Percentiles rank a stretch among this genome's conserved stretches.
Evolutionary conservation across 2,329 filamentous ascomycete genomes (phyloP).

Genomic region (Trichoderma oligosporum): DNA sequence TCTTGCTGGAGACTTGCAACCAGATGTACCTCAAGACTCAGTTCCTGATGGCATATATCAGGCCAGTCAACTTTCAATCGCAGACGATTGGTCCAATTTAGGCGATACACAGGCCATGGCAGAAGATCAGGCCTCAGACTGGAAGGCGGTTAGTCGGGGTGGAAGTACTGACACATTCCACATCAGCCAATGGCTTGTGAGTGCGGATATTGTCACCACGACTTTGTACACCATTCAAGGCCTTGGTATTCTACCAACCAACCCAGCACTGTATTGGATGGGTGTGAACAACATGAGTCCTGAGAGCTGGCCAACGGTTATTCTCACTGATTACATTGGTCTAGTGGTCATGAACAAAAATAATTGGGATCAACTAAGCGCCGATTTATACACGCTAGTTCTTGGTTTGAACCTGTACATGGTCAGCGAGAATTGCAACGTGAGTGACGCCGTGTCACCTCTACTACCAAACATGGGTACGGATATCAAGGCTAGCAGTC

Average conservation of each 20-base stretch:
- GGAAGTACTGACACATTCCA: constrained; percentile 27
- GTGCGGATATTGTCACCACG: constrained; percentile 27
- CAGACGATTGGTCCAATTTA: constrained; percentile 33
- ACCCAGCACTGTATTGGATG: constrained; percentile 36
- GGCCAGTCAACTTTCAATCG: constrained; percentile 23
- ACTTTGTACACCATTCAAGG: constrained; percentile 28
- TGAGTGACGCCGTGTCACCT: constrained; percentile 24
- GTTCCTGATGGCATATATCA: constrained; percentile 32
- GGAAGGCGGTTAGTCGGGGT: constrained; percentile 24
- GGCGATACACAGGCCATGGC: constrained; percentile 27
- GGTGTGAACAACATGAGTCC: constrained; percentile 30
- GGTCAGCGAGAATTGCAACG: constrained; percentile 33
- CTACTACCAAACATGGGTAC: constrained; percentile 20
- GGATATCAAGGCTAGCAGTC: not conserved
- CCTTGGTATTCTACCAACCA: constrained; percentile 32
- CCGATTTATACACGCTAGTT: constrained; percentile 32
- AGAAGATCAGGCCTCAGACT: constrained; percentile 25
- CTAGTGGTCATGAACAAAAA: constrained; percentile 27
- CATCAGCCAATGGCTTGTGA: constrained; percentile 34
- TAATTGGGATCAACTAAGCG: constrained; percentile 30
- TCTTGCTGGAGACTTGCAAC: constrained; percentile 26
- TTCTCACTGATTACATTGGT: constrained; percentile 33
- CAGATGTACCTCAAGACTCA: constrained; percentile 25
- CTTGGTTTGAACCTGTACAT: constrained; percentile 31
- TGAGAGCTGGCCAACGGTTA: constrained; percentile 31